Evolutionary conservation across 1,139 yeast species (phyloP), one percentile per base, ranked within the genome.

Genomic region (Pichia sp.): DNA sequence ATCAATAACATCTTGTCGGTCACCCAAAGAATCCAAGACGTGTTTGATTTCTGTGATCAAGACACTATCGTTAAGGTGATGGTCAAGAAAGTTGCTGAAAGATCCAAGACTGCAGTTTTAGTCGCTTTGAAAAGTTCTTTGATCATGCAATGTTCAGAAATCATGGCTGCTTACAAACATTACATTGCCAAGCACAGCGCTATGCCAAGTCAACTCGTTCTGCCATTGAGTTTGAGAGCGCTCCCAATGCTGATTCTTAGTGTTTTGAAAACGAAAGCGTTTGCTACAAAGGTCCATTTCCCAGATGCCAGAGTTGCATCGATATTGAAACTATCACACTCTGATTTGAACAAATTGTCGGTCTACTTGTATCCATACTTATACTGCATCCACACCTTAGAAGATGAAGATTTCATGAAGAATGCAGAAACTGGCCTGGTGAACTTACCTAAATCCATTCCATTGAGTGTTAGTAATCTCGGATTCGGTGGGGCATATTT

Each of bases 1-100:
- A 78, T 88, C 44, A 93, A 94, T 61, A 70, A 81, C 50, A 83
- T 84, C n/a, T 79, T 89, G 40, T 88, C 96, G 0, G 93, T 89
- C 12, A 79, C 94, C 9, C 86, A 83, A 54, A 76, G 87, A 47
- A 71, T 85, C 44, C 78, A 78, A 48, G 91, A 85, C 47, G 84
- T 88, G 4, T 86, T 88, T 68, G 79, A 82, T 54, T 87, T 84
- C 63, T 82, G 85, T n/a, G 96, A 91, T 62, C 87, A 86, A 59
- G 96, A 90, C 61, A 81, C 94, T 0, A 73, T 87, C 3, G 70
- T 82, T 39, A 78, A 88, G 36, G 71, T 94, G n/a, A 73, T 91
- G 45, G 72, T 88, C 2, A 79, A 93, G 54, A 91, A 88, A 57
- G 75, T 88, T 2, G 65, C 85, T 34, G 72, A 81, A 9, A 79